Base-by-base conservation (phyloP, 805 yeast species). In the Teunomyces atbi region DNA sequence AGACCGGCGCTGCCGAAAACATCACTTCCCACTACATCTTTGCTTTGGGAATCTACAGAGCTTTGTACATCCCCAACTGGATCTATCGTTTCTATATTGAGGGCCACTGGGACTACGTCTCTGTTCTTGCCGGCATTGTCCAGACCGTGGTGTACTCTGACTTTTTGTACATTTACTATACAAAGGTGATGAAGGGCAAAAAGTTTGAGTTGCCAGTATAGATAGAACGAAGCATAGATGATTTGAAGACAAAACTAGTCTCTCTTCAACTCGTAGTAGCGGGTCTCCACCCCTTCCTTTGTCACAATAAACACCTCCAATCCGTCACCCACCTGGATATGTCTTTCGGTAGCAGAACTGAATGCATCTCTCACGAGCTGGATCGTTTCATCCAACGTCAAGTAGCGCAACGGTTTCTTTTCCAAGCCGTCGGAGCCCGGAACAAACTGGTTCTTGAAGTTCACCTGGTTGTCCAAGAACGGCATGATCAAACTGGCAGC, bases 401-500 rank as follows among this genome's bases (percentile, higher is more conserved):
- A 75, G 60, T 78, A 88, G 62, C 81, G 76, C 50, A 83, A 62
- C 35, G 77, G 78, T 62, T 70, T 83, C 65, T 81, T 84, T 47
- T 76, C 76, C 8, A 72, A 79, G 16, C 94, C 95, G 49, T 87
- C 74, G 8, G 87, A 73, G 4, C 74, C 84, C 18, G 97, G 96
- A 55, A 81, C 48, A 64, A 76, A 81, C 68, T 94, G 99, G 73
- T 94, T 94, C 65, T 91, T 91, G 71, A 89, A 87, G 65, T 90
- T 89, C 52, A 94, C 99, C 74, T 94, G 99, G 67, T 91, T 92
- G 68, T 94, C 99, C 61, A 94, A 80, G 66, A 94, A 94, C 3
- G 99, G 99, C 95, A 91, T 90, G 55, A 94, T 90, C 69, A 94
- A 79, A 52, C 90, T 81, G 1, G 97, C 94, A 23, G 98, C 98